phyloP scores from a whole-genome alignment of 179 eudicot species.

The Beta corolliflora region DNA sequence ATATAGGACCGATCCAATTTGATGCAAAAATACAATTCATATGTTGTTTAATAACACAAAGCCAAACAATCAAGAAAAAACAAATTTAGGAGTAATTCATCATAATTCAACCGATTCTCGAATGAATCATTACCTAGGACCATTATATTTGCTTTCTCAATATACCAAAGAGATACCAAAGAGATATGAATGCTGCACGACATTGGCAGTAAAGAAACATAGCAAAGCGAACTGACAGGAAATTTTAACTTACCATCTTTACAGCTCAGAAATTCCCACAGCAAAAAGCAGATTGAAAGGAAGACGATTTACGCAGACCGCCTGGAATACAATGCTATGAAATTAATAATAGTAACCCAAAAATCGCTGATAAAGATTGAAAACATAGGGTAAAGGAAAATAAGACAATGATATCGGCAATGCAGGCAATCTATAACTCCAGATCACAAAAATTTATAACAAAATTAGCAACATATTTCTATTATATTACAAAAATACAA shows the following conservation, averaged over 20 bases:
- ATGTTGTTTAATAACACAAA: not conserved
- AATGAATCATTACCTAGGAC: not conserved
- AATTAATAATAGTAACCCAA: slow-evolving; percentile 1
- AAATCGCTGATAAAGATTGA: not conserved
- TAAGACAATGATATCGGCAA: not conserved
- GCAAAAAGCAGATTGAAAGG: not conserved
- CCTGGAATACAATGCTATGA: slow-evolving; percentile 13
- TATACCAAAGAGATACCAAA: not conserved
- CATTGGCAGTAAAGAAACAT: not conserved
- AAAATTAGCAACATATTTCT: not conserved
- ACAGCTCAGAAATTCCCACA: slow-evolving; percentile 2
- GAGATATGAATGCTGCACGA: not conserved
- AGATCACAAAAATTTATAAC: slow-evolving; percentile 2
- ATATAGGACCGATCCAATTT: not conserved
- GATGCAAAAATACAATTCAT: not conserved
- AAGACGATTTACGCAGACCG: not conserved
- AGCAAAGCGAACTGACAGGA: not conserved
- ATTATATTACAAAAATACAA: not conserved
- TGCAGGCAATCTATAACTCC: slow-evolving; percentile 1
- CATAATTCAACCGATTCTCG: not conserved
- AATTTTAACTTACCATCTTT: slow-evolving; percentile 26
- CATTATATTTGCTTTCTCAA: not conserved
- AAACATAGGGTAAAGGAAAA: not conserved
- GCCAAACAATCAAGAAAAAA: not conserved
- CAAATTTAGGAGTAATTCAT: not conserved